These are phyloP conservation scores for Kluyveromyces nonfermentans DNA, from an alignment of 805 yeast genomes.

Conservation along the genomic window DNA sequence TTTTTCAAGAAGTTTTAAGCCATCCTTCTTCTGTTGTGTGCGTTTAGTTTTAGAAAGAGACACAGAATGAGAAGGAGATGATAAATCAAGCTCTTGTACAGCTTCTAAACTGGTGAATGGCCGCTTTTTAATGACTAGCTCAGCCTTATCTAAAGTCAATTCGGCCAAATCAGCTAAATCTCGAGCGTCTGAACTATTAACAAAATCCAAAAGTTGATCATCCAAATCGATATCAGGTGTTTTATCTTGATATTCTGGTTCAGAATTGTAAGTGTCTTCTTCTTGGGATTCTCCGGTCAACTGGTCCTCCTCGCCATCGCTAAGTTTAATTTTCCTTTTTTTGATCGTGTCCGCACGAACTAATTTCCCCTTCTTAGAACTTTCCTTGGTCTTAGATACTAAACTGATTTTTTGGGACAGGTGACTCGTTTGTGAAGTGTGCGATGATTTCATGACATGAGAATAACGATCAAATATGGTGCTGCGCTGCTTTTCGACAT, in stretches of 20 bases:
- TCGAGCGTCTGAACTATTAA: slow-evolving; percentile 65
- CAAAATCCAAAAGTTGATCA: slow-evolving; percentile 58
- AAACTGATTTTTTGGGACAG: slow-evolving; percentile 7
- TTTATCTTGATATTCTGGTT: slow-evolving; percentile 20
- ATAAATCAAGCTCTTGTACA: slow-evolving; percentile 49
- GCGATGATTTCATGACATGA: slow-evolving; percentile 18
- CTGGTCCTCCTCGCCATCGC: slow-evolving; percentile 26
- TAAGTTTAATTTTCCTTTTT: slow-evolving; percentile 18
- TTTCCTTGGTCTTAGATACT: slow-evolving; percentile 7
- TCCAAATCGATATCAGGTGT: slow-evolving; percentile 38
- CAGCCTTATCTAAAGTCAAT: slow-evolving; percentile 58
- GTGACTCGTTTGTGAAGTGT: neutral
- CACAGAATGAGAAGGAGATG: slow-evolving; percentile 13
- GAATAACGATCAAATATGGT: slow-evolving; percentile 32
- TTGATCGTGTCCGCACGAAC: slow-evolving; percentile 31
- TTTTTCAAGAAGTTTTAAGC: slow-evolving; percentile 65
- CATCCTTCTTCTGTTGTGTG: slow-evolving; percentile 46
- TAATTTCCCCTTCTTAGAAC: slow-evolving; percentile 30
- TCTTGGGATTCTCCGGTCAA: slow-evolving; percentile 34
- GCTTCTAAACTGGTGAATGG: slow-evolving; percentile 57
- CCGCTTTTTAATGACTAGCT: slow-evolving; percentile 50
- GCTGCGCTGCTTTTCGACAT: slow-evolving; percentile 28
- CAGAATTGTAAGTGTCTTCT: slow-evolving; percentile 32
- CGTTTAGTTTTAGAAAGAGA: slow-evolving; percentile 21
- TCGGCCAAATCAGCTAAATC: slow-evolving; percentile 78